Conservation (phyloP, 2,329 filamentous ascomycete species). For the Fusarium buxicola region DNA sequence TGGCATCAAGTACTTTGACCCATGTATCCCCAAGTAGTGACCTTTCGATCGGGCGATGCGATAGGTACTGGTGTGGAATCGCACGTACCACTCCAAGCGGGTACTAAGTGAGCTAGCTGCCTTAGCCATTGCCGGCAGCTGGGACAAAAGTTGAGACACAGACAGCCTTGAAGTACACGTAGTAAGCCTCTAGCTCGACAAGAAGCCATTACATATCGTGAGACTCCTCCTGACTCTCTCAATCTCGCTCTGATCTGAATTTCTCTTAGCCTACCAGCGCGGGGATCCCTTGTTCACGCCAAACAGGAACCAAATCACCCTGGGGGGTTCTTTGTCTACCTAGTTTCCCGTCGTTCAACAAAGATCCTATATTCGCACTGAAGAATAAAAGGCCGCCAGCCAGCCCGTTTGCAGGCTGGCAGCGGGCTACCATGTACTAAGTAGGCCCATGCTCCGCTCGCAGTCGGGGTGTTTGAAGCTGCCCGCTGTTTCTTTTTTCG, state of each 20-base stretch:
- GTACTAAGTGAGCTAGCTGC: conserved; percentile 6
- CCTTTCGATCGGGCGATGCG: conserved; percentile 2
- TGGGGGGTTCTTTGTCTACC: background rate
- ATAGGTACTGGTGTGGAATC: conserved; percentile 16
- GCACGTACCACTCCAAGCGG: conserved; percentile 17
- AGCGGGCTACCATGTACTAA: conserved; percentile 20
- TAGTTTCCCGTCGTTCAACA: conserved; percentile 1
- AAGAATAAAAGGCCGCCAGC: conserved; percentile 16
- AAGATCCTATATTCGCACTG: conserved; percentile 5
- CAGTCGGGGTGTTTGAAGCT: conserved; percentile 20
- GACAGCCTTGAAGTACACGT: background rate
- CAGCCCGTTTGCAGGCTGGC: conserved; percentile 20
- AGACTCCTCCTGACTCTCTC: background rate
- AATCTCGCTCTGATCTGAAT: background rate
- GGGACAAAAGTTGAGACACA: background rate
- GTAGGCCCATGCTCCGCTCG: conserved; percentile 19
- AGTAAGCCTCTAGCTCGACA: background rate
- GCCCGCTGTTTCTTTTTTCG: conserved; percentile 27
- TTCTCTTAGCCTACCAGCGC: conserved; percentile 7
- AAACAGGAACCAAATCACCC: conserved; percentile 15
- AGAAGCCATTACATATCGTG: background rate
- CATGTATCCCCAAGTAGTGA: conserved; percentile 18
- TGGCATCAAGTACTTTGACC: conserved; percentile 7
- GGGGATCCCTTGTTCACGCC: conserved; percentile 14
- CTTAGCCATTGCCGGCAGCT: conserved; percentile 7